Evolutionary conservation across 1,139 yeast species (phyloP).

Genomic region (Taphrina pruni): DNA sequence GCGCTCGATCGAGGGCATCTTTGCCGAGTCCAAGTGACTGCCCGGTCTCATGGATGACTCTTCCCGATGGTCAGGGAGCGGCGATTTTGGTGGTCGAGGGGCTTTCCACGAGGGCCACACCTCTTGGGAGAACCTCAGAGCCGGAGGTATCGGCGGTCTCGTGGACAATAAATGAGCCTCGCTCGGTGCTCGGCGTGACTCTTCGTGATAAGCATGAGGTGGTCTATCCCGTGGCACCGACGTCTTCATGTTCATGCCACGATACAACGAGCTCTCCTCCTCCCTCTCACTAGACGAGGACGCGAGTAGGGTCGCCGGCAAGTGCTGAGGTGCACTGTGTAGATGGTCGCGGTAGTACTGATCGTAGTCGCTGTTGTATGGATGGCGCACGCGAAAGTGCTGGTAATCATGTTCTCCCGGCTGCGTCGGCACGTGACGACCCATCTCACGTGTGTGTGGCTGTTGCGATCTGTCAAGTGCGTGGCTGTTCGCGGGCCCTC

Average conservation of each 20-base stretch:
- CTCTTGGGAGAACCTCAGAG: background rate
- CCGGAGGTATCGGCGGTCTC: background rate
- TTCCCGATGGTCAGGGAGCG: background rate
- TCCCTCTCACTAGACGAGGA: slow-evolving; percentile 6
- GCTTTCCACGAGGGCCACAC: slow-evolving; percentile 1
- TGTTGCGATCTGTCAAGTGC: background rate
- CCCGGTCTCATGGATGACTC: background rate
- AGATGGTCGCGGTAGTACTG: slow-evolving; percentile 7
- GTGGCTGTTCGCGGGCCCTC: background rate
- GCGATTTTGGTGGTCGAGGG: background rate
- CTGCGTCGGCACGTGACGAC: background rate
- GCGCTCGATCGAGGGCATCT: background rate
- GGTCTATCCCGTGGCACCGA: background rate
- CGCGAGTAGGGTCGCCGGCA: slow-evolving; percentile 11
- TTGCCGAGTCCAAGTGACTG: background rate
- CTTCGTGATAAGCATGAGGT: background rate
- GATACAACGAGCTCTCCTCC: background rate
- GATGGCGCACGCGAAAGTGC: slow-evolving; percentile 12
- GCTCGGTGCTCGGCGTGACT: background rate
- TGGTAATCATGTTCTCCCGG: slow-evolving; percentile 4
- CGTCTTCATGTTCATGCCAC: slow-evolving; percentile 1
- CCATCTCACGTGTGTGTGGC: background rate
- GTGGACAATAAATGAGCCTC: background rate
- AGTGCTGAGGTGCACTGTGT: background rate
- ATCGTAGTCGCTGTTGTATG: slow-evolving; percentile 17